Evolutionary conservation across 2,329 filamentous ascomycete species (phyloP), one percentile per base, ranked within the genome.

Genomic region (Penicillium palitans): DNA sequence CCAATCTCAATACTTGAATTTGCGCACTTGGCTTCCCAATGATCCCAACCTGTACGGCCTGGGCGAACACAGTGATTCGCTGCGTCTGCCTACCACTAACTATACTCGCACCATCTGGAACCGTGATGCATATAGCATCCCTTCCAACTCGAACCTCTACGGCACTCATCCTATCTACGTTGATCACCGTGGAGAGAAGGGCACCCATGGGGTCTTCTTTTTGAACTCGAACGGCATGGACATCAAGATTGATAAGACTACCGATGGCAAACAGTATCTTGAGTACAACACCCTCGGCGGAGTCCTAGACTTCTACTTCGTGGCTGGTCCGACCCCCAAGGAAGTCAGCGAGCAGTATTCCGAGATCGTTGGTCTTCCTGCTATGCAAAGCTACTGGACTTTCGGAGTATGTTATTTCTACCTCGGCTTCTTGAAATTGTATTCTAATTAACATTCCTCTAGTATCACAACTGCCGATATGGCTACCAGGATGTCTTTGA

Each of bases 241-340:
- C 60, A 81, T 93, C 71, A 88, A 87, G 65, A 86, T 93, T 71
- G 83, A 91, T 70, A 83, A 85, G 61, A 84, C 83, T 1, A 74
- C 79, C 6, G 73, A 79, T 25, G 79, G 81, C 8, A 80, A 83
- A 7, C 86, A 93, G 70, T 91, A 87, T 58, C 81, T 95, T 6
- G 89, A 93, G 74, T 95, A 93, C 76, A 91, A 93, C 71, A 85
- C 85, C 1, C 80, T 93, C 0, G 90, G 90, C 7, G 90, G 91
- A 10, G 82, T 93, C 21, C 70, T 95, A 2, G 91, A 93, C 72
- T 84, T 89, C 52, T 88, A 88, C 68, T 88, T 89, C 67, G 66
- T 88, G 10, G 79, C 84, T 9, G 87, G 86, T 0, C 83, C 84
- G 0, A 80, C 77, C 0, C 84, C 86, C 0, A 74, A 83, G 40